These are phyloP conservation scores for Papilionanthe hybrid DNA, from an alignment of 116 monocot species.

Conservation along the genomic window DNA sequence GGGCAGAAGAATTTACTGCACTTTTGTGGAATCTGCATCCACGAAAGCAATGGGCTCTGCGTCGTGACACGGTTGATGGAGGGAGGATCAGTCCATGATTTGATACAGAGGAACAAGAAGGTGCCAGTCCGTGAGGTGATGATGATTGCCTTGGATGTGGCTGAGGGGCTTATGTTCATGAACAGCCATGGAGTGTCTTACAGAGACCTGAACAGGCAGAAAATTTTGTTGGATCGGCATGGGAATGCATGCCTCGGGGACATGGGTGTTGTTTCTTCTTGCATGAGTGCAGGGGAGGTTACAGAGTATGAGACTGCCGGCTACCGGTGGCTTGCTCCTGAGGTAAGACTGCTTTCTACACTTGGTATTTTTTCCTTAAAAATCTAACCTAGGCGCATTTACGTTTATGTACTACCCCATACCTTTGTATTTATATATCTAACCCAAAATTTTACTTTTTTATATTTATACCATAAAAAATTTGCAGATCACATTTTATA, in stretches of 20 bases:
- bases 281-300: slow-evolving; percentile 61
- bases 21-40: slow-evolving; percentile 56
- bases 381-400: too few relatives aligned
- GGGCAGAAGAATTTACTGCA: slow-evolving; percentile 72
- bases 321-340: slow-evolving; percentile 91
- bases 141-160: slow-evolving; percentile 66
- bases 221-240: slow-evolving; percentile 67
- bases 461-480: too few relatives aligned
- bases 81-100: slow-evolving; percentile 71
- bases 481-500: too few relatives aligned
- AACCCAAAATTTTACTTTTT: too few relatives aligned
- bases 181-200: slow-evolving; percentile 72
- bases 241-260: slow-evolving; percentile 86
- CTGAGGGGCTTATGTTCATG: slow-evolving; percentile 80
- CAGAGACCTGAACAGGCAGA: slow-evolving; percentile 69
- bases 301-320: slow-evolving; percentile 91
- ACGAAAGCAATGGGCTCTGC: slow-evolving; percentile 73
- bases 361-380: background rate
- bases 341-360: slow-evolving; percentile 29
- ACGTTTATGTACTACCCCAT: too few relatives aligned
- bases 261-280: slow-evolving; percentile 66
- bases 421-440: too few relatives aligned
- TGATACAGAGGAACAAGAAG: slow-evolving; percentile 44
- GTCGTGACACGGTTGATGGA: slow-evolving; percentile 73
- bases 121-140: slow-evolving; percentile 41